Evolutionary conservation across 164 flowering plant species (phyloP).

Genomic region (Saururus chinensis): DNA sequence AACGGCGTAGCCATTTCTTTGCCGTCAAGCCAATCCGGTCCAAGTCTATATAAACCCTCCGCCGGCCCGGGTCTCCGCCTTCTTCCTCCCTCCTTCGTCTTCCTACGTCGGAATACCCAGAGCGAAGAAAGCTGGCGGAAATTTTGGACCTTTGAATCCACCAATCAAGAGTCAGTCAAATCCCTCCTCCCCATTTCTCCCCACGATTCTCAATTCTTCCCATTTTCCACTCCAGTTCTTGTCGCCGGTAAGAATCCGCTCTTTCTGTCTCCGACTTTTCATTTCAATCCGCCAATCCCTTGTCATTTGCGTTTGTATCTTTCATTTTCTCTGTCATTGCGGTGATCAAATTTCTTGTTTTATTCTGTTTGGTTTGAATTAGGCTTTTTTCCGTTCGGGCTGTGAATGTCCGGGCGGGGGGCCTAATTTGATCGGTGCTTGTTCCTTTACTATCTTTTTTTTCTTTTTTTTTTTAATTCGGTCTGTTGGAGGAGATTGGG

Average conservation of each 20-base stretch:
- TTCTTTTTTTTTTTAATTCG: neutral
- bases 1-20: neutral
- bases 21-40: neutral
- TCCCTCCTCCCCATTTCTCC: too few relatives aligned
- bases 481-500: neutral
- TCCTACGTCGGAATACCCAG: neutral
- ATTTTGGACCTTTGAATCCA: neutral
- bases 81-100: neutral
- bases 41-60: neutral
- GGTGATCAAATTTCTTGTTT: too few relatives aligned
- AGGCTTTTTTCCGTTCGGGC: too few relatives aligned
- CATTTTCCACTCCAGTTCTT: too few relatives aligned
- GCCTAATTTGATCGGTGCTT: too few relatives aligned
- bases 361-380: too few relatives aligned
- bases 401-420: too few relatives aligned
- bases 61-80: neutral
- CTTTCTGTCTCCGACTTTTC: too few relatives aligned
- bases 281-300: too few relatives aligned
- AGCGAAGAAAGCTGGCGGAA: neutral
- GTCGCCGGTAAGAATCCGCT: too few relatives aligned
- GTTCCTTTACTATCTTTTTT: neutral
- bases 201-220: slow-evolving; percentile 1
- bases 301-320: neutral
- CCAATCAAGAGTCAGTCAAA: too few relatives aligned
- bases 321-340: neutral